Evolutionary conservation across 768 basidiomycete genomes (phyloP).

Genomic region (Leccinum rimulosum): DNA sequence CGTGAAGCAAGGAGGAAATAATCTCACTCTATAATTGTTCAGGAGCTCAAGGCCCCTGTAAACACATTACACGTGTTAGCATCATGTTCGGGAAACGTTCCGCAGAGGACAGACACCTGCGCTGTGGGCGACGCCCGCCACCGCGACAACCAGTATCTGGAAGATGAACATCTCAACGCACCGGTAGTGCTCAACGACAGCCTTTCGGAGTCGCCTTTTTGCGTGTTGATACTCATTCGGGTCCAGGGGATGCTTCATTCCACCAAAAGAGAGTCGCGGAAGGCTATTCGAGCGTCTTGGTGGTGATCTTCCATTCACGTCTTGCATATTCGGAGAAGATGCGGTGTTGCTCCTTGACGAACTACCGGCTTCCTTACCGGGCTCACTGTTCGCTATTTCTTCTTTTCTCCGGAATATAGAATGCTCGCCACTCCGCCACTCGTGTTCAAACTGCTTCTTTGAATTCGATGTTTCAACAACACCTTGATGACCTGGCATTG

Average conservation of each 20-base stretch:
- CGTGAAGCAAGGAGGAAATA: not conserved
- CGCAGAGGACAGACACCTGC: not conserved
- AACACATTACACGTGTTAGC: constrained; percentile 6
- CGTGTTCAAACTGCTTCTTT: not conserved
- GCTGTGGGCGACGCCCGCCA: not conserved
- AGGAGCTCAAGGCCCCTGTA: constrained; percentile 74
- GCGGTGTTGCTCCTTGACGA: not conserved
- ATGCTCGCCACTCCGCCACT: not conserved
- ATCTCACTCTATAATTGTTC: constrained; percentile 78
- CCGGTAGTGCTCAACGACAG: constrained; percentile 81
- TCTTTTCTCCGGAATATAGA: not conserved
- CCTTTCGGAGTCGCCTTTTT: constrained; percentile 79
- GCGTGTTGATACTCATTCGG: constrained; percentile 82
- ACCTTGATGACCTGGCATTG: not conserved
- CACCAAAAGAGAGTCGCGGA: not conserved
- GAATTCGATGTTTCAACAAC: not conserved
- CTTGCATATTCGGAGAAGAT: not conserved
- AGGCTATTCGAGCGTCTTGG: constrained; percentile 2
- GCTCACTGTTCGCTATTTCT: not conserved
- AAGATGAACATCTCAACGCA: constrained; percentile 21
- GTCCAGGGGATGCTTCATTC: constrained; percentile 35
- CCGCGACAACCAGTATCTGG: not conserved
- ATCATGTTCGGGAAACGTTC: not conserved
- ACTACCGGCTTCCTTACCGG: not conserved
- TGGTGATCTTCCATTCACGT: not conserved